phyloP scores from a whole-genome alignment of 2,329 filamentous ascomycete species.

The Trichoderma sp. region DNA sequence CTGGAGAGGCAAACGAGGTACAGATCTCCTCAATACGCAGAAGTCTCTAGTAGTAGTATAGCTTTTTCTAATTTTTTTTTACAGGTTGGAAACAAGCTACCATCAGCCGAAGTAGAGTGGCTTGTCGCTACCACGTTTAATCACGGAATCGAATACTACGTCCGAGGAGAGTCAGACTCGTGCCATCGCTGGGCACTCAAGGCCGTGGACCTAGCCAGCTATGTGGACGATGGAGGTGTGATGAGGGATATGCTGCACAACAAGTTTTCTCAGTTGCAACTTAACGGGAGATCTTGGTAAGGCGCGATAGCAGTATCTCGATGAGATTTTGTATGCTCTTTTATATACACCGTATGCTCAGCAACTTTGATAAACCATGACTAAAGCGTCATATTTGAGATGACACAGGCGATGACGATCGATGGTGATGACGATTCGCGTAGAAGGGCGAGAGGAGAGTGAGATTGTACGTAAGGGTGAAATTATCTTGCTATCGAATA shows the following conservation, averaged over 20 bases:
- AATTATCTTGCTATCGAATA: background rate
- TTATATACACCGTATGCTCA: background rate
- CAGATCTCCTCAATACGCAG: background rate
- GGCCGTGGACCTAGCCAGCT: slow-evolving; percentile 64
- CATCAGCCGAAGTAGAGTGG: slow-evolving; percentile 73
- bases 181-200: slow-evolving; percentile 66
- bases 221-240: slow-evolving; percentile 57
- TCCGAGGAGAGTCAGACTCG: slow-evolving; percentile 55
- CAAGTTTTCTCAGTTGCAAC: slow-evolving; percentile 48
- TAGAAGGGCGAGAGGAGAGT: background rate
- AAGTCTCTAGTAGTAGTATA: slow-evolving; percentile 27
- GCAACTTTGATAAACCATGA: background rate
- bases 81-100: slow-evolving; percentile 57
- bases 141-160: slow-evolving; percentile 68
- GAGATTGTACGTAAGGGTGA: background rate
- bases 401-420: background rate
- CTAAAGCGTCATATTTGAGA: background rate
- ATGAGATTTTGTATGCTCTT: background rate
- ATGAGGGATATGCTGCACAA: slow-evolving; percentile 51
- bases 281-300: slow-evolving; percentile 28
- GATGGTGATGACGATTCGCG: background rate
- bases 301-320: background rate
- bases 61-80: background rate
- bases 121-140: slow-evolving; percentile 73
- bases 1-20: slow-evolving; percentile 55